Evolutionary conservation across 371 early-diverging fungal genomes (phyloP).

Genomic region (Mortierella sp.): DNA sequence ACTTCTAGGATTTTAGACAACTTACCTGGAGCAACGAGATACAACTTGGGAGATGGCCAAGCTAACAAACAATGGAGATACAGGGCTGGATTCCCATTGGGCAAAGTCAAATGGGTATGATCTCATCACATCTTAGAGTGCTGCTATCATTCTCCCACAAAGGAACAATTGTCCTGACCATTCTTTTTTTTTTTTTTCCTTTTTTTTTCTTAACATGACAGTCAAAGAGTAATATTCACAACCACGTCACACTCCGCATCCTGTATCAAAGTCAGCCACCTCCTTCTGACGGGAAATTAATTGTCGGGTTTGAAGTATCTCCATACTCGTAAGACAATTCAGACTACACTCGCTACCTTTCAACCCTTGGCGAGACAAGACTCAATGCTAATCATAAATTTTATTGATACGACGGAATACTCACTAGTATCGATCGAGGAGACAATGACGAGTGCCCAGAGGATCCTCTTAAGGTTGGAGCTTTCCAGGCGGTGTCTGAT

Average conservation of each 20-base stretch:
- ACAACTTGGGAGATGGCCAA: slow-evolving; percentile 36
- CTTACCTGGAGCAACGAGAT: slow-evolving; percentile 69
- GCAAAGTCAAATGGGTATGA: slow-evolving; percentile 54
- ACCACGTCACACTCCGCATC: slow-evolving; percentile 67
- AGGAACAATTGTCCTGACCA: neutral
- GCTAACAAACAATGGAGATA: slow-evolving; percentile 57
- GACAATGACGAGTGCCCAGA: slow-evolving; percentile 39
- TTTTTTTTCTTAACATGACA: slow-evolving; percentile 3
- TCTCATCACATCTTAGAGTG: neutral
- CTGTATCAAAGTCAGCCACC: slow-evolving; percentile 62
- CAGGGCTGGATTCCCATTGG: slow-evolving; percentile 67
- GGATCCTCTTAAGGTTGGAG: slow-evolving; percentile 37
- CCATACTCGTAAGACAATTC: slow-evolving; percentile 62
- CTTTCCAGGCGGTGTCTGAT: slow-evolving; percentile 58
- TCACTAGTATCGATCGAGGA: slow-evolving; percentile 39
- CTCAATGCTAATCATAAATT: neutral
- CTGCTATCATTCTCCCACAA: neutral
- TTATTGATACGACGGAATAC: neutral
- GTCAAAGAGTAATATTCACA: slow-evolving; percentile 64
- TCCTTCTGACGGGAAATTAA: slow-evolving; percentile 55
- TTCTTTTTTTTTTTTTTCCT: neutral
- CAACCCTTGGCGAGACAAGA: neutral
- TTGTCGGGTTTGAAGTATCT: slow-evolving; percentile 75
- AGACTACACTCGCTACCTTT: neutral
- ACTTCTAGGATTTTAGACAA: slow-evolving; percentile 70